A percentile compares a stretch with the other conserved stretches of the same genome.
phyloP scores from a whole-genome alignment of 2,329 filamentous ascomycete species.

The Microcera coccophila region DNA sequence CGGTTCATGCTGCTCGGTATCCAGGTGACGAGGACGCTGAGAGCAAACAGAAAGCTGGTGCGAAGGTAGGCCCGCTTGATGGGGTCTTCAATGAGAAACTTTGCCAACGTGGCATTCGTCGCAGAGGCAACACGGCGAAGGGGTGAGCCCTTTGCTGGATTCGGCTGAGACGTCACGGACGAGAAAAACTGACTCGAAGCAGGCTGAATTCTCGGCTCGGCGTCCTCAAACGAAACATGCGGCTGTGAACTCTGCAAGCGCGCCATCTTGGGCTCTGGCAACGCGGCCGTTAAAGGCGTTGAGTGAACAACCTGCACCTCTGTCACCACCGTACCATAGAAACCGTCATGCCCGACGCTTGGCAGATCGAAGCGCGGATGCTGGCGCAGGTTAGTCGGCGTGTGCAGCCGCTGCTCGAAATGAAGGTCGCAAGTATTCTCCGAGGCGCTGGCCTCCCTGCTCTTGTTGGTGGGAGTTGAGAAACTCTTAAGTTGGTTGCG shows the following conservation, averaged over 20 bases:
- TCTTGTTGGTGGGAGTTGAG: conserved; percentile 36
- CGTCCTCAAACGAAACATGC: conserved; percentile 24
- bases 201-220: conserved; percentile 13
- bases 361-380: conserved; percentile 23
- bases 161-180: conserved; percentile 29
- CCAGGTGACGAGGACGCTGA: conserved; percentile 60
- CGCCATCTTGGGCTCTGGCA: conserved; percentile 22
- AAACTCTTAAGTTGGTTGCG: conserved; percentile 54
- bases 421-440: conserved; percentile 32
- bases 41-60: conserved; percentile 58
- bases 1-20: conserved; percentile 69
- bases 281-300: conserved; percentile 18
- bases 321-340: conserved; percentile 51
- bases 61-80: conserved; percentile 59
- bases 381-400: conserved; percentile 8
- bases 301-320: conserved; percentile 46
- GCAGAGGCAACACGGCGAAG: conserved; percentile 17
- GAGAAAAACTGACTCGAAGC: conserved; percentile 33
- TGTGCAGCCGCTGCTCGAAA: not conserved
- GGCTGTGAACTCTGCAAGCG: conserved; percentile 14
- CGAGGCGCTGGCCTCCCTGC: conserved; percentile 21
- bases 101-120: conserved; percentile 32
- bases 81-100: conserved; percentile 45
- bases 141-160: conserved; percentile 6
- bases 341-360: conserved; percentile 30